Base-by-base conservation (phyloP, 2,329 filamentous ascomycete species). In the Botrytis hyacinthi region DNA sequence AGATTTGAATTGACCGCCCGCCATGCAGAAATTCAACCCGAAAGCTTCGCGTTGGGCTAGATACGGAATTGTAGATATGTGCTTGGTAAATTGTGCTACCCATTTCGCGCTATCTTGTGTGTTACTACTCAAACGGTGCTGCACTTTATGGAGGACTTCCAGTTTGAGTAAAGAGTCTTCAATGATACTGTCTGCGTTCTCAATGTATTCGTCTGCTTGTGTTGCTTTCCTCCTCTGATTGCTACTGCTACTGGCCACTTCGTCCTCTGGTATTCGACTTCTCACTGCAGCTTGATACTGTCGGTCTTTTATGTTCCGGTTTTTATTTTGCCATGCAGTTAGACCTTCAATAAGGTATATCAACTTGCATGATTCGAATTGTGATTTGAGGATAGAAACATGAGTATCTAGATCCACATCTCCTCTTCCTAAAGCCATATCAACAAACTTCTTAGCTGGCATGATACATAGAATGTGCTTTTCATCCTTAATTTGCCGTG, bases 281-380 rank as follows among this genome's bases (percentile, higher is more conserved):
- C 90, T 86, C 0, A 94, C 92, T 48, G 88, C 88, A 0, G 89
- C 89, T 70, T 87, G 84, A 80, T 92, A 95, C 68, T 90, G 87
- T 68, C 90, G 85, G 78, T 95, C 93, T 51, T 90, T 87, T 2
- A 88, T 82, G 75, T 87, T 92, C 65, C 86, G 86, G 76, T 92
- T 93, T 80, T 91, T 93, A 73, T 88, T 87, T 83, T 90, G 88
- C 89, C 91, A 93, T 0, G 85, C 78, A 0, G 81, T 83, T 0
- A 95, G 83, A 0, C 92, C 92, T 78, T 95, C 91, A 32, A 96
- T 87, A 0, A 95, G 82, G 78, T 93, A 94, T 59, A 95, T 87
- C 20, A 90, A 81, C 59, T 86, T 86, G 76, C 86, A 84, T 1
- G 79, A 79, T 0, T 86, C 83, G 78, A 91, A 91, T 66, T 85